These are phyloP conservation scores for Jaminaea rosea DNA, from an alignment of 1,284 basidiomycete species.

Conservation along the genomic window DNA sequence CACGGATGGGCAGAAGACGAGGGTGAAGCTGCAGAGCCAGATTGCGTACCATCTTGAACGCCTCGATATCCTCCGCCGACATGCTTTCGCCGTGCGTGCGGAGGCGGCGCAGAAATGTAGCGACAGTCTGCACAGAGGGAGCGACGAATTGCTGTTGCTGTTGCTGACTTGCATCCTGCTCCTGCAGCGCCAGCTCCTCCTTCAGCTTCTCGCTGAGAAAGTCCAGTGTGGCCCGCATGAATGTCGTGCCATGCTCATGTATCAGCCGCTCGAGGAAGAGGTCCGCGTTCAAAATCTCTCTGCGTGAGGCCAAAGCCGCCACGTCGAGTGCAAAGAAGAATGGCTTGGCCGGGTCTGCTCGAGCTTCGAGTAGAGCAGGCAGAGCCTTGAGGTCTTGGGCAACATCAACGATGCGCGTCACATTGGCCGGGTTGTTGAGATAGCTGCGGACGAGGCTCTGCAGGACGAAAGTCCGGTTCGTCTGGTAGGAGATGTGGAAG, in stretches of 20 bases:
- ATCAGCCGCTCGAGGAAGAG: constrained; percentile 91
- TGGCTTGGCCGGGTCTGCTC: constrained; percentile 50
- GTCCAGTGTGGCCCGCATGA: constrained; percentile 60
- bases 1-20: constrained; percentile 71
- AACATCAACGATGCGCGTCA: constrained; percentile 87
- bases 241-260: constrained; percentile 65
- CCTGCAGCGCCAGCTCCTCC: constrained; percentile 40
- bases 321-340: constrained; percentile 73
- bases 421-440: constrained; percentile 80
- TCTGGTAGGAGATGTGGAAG: constrained; percentile 91
- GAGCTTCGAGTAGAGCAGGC: constrained; percentile 75
- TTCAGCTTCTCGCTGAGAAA: constrained; percentile 43
- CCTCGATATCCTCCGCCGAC: constrained; percentile 64
- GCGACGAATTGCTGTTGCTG: constrained; percentile 41
- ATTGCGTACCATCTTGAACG: constrained; percentile 85
- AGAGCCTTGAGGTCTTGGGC: constrained; percentile 89
- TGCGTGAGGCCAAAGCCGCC: constrained; percentile 79
- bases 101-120: constrained; percentile 41
- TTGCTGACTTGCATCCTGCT: constrained; percentile 20
- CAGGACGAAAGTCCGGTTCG: constrained; percentile 72
- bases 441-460: constrained; percentile 85
- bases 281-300: constrained; percentile 89
- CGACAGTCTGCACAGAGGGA: constrained; percentile 41
- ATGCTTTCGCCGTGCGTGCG: constrained; percentile 47
- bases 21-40: constrained; percentile 91